Evolutionary conservation across 2,329 filamentous ascomycete genomes (phyloP), one percentile per base, ranked within the genome.

Genomic region (Fusarium sp.): DNA sequence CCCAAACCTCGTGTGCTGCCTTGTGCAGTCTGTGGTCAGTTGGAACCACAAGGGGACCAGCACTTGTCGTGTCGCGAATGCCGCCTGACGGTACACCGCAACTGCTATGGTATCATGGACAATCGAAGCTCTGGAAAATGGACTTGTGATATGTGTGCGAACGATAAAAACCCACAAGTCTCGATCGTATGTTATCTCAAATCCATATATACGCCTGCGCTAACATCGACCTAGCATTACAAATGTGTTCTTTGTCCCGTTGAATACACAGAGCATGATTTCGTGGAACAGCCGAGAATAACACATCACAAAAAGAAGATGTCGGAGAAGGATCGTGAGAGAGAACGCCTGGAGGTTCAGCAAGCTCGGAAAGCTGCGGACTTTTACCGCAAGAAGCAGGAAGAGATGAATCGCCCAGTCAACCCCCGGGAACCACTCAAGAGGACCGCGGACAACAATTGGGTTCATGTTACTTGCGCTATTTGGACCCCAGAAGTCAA

Each of bases 401-500:
- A 94, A 78, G 92, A 95, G 68, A 90, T 92, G 76, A 94, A 94
- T 74, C 92, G 95, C 52, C 95, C 96, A 2, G 82, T 92, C 39
- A 89, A 94, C 72, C 96, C 96, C 31, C 90, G 96, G 52, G 96
- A 98, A 80, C 92, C 96, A 7, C 85, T 99, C 70, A 99, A 99
- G 83, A 90, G 94, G 53, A 99, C 96, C 0, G 93, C 93, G 7
- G 94, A 97, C 79, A 98, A 98, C 83, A 98, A 98, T 78, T 99
- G 96, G 96, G 94, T 98, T 20, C 96, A 99, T 80, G 94, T 98
- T 33, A 92, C 92, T 41, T 99, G 96, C 79, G 95, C 96, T 3
- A 86, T 97, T 22, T 98, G 94, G 91, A 95, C 93, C 15, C 91
- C 94, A 0, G 96, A 99, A 81, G 92, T 97, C 76, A 96, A 95